Base-by-base conservation (phyloP, 202 grass and related monocot species). In the Zizania palustris region DNA sequence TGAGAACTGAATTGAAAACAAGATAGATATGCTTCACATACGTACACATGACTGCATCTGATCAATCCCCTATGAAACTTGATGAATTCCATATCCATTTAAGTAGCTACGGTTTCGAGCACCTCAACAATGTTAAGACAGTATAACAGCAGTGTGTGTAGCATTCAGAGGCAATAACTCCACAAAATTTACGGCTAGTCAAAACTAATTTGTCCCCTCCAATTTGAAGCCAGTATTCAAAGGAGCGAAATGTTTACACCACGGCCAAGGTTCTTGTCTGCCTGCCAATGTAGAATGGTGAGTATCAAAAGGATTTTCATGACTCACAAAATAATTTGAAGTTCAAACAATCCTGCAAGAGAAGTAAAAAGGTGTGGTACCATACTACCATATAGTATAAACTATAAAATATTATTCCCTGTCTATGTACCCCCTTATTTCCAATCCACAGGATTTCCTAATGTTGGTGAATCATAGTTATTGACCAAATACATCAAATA, bases 161-260 rank as follows among this genome's bases (percentile, higher is more conserved):
- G 81, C 76, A 70, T 60, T 88, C 71, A 4, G 65, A 80, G 65
- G 86, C 41, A 80, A 42, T 88, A 84, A 84, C 80, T 80, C 58
- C 76, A 71, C 71, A 84, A 84, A 84, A 88, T 71, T 88, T 80
- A 84, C 76, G 75, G 34, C 10, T 74, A 58, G 14, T 18, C 71
- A 59, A 44, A 63, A 59, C 71, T 80, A 65, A 71, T 54, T 65
- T 64, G 28, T 15, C 21, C 28, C 35, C 42, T 65, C 76, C n/a
- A n/a, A 59, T 44, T 63, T 73, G 56, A 80, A 80, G 71, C 49
- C 45, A 68, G 11, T 50, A 83, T 21, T 63, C 33, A 63, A 48
- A 58, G 46, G 33, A 69, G 69, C 80, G 48, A 59, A 77, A 66
- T 57, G 58, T 84, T 74, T 83, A 75, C 69, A 64, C 16, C 15